phyloP scores from a whole-genome alignment of 2,329 filamentous ascomycete genomes.

The Lecanicillium sp. region DNA sequence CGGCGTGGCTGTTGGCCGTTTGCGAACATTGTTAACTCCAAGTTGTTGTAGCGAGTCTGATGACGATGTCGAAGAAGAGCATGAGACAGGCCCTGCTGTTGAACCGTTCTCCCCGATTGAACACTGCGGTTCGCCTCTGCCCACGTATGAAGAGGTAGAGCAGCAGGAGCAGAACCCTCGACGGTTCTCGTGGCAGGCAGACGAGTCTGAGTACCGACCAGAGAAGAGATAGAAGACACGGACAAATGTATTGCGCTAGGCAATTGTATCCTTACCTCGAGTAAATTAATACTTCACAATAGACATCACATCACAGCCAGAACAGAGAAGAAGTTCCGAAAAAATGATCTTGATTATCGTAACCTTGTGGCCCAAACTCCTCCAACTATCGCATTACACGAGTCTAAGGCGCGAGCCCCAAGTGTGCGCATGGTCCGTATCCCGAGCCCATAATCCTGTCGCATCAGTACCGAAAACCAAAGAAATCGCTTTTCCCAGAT shows the following conservation, averaged over 20 bases:
- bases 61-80: neutral
- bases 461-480: constrained; percentile 25
- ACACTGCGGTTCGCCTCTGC: neutral
- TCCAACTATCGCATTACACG: constrained; percentile 10
- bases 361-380: constrained; percentile 2
- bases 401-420: constrained; percentile 7
- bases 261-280: no score
- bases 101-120: neutral
- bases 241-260: no score
- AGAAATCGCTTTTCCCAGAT: constrained; percentile 28
- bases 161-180: no score
- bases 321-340: neutral
- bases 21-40: constrained; percentile 16
- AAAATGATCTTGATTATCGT: constrained; percentile 11
- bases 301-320: neutral
- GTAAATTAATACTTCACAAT: neutral
- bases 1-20: neutral
- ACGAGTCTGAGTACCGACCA: constrained; percentile 7
- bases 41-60: neutral
- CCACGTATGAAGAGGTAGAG: constrained; percentile 1
- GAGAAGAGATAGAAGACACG: constrained; percentile 6
- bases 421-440: constrained; percentile 4
- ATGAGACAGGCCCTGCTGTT: neutral
- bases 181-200: constrained; percentile 7
- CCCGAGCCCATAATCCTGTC: constrained; percentile 2